A percentile compares a stretch with the other conserved stretches of the same genome.
phyloP scores from a whole-genome alignment of 140 eudicot genomes.

The Oenanthe javanica region DNA sequence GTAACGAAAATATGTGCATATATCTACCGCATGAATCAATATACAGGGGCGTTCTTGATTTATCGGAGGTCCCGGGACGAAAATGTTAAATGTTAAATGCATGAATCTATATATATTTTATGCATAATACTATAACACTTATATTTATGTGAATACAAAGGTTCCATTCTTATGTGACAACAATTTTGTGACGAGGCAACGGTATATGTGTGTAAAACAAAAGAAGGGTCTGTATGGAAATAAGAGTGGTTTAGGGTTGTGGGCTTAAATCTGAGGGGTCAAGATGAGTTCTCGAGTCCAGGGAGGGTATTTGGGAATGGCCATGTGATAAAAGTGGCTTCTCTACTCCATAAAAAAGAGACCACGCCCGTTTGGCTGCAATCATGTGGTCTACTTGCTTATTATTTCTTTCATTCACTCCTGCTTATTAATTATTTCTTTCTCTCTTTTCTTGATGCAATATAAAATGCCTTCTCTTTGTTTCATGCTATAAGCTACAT shows the following conservation, averaged over 20 bases:
- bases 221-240: constrained; percentile 8
- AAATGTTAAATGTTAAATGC: too few relatives aligned
- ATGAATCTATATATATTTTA: too few relatives aligned
- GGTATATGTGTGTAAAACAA: not conserved
- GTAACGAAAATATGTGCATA: not conserved
- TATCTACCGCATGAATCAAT: not conserved
- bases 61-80: too few relatives aligned
- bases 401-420: constrained; percentile 42
- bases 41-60: too few relatives aligned
- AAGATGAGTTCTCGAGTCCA: constrained; percentile 26
- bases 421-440: constrained; percentile 18
- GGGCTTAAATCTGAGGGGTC: constrained; percentile 9
- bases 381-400: constrained; percentile 76
- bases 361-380: constrained; percentile 90
- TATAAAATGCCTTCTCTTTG: not conserved
- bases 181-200: too few relatives aligned
- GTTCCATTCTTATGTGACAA: too few relatives aligned
- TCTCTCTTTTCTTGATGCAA: constrained; percentile 1
- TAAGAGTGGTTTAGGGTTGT: constrained; percentile 8
- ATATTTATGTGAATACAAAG: too few relatives aligned
- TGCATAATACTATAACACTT: too few relatives aligned
- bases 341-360: constrained; percentile 46
- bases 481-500: not conserved
- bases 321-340: constrained; percentile 75
- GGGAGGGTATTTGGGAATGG: not conserved